Evolutionary conservation across 2,329 filamentous ascomycete species (phyloP).

Genomic region (Penicillium sp.): DNA sequence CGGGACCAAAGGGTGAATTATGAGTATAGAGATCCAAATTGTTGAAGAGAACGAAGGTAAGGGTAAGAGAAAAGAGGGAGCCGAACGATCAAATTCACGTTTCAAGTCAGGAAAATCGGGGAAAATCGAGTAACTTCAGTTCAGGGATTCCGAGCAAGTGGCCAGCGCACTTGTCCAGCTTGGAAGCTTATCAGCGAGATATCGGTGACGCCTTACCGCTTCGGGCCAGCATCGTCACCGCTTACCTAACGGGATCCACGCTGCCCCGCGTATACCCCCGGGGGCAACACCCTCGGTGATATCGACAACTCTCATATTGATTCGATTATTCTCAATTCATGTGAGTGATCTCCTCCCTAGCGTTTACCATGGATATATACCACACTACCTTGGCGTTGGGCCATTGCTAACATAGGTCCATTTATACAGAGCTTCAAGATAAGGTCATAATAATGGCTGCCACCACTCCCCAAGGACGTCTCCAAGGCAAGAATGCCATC

Average conservation of each 20-base stretch:
- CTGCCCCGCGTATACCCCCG: slow-evolving; percentile 19
- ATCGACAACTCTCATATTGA: slow-evolving; percentile 2
- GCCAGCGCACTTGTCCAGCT: not conserved
- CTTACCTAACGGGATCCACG: slow-evolving; percentile 17
- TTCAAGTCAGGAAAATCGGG: not conserved
- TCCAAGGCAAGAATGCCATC: slow-evolving; percentile 67
- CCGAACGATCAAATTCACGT: not conserved
- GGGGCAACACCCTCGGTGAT: not conserved
- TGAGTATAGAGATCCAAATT: not conserved
- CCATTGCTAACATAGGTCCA: slow-evolving; percentile 5
- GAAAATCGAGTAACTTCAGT: not conserved
- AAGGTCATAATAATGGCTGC: slow-evolving; percentile 10
- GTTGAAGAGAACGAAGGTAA: not conserved
- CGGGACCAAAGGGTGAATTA: not conserved
- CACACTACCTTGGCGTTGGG: not conserved
- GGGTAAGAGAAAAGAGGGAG: not conserved
- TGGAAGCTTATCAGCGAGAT: slow-evolving; percentile 6
- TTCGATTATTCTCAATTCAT: slow-evolving; percentile 1
- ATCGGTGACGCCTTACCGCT: slow-evolving; percentile 6
- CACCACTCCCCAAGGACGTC: slow-evolving; percentile 24
- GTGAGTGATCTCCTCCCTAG: not conserved
- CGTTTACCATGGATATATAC: not conserved
- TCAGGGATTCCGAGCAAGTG: not conserved
- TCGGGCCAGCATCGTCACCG: slow-evolving; percentile 10
- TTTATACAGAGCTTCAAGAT: not conserved